Evolutionary conservation across 805 yeast species (phyloP).

Genomic region (Pichia ethanolica): DNA sequence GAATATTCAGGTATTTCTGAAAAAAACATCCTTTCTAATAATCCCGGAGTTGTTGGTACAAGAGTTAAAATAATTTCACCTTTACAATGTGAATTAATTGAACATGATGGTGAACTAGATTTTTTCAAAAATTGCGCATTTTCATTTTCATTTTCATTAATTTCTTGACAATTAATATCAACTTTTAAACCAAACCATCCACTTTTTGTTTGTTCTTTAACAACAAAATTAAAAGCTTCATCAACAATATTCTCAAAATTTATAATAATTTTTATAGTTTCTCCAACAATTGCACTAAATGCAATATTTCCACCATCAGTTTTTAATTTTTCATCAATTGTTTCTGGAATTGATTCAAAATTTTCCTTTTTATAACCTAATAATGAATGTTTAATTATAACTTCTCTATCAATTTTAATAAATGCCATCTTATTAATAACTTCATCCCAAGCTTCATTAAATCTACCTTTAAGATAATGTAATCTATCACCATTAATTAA

Average conservation of each 20-base stretch:
- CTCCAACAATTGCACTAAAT: slow-evolving; percentile 9
- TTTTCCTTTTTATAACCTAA: slow-evolving; percentile 12
- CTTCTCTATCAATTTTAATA: slow-evolving; percentile 32
- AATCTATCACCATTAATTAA: slow-evolving; percentile 33
- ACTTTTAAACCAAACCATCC: slow-evolving; percentile 15
- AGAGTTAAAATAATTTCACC: slow-evolving; percentile 8
- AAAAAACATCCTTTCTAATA: slow-evolving; percentile 12
- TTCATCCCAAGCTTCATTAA: slow-evolving; percentile 26
- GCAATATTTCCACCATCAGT: not conserved
- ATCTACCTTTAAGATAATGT: slow-evolving; percentile 26
- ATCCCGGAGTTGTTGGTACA: slow-evolving; percentile 11
- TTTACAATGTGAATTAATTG: slow-evolving; percentile 28
- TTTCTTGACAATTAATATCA: slow-evolving; percentile 3
- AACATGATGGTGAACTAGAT: slow-evolving; percentile 5
- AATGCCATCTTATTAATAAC: slow-evolving; percentile 24
- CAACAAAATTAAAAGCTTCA: slow-evolving; percentile 32
- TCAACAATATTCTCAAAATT: slow-evolving; percentile 31
- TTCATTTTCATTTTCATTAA: not conserved
- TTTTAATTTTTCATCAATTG: not conserved
- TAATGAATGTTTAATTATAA: not conserved
- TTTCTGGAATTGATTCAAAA: slow-evolving; percentile 22
- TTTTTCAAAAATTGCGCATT: not conserved
- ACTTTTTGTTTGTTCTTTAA: slow-evolving; percentile 26
- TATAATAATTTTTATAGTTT: slow-evolving; percentile 11
- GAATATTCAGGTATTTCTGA: slow-evolving; percentile 9